Conservation (phyloP, 2,329 filamentous ascomycete genomes). For the Calonectria honghensis region DNA sequence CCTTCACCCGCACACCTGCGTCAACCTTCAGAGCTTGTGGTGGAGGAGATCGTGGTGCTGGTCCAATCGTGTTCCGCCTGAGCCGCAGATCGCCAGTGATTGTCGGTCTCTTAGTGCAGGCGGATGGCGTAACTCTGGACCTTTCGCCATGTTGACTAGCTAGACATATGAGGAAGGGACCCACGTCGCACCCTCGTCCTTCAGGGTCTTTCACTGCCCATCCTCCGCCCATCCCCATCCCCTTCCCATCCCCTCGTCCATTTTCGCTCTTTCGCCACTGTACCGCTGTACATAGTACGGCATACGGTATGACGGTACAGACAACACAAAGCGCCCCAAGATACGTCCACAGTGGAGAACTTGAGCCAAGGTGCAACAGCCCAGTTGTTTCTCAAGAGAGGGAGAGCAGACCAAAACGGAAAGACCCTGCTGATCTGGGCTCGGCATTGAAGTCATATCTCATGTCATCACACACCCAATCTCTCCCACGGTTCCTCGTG, state of each 20-base stretch:
- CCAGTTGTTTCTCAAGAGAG: slow-evolving; percentile 19
- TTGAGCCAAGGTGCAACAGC: slow-evolving; percentile 24
- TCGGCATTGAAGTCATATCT: slow-evolving; percentile 49
- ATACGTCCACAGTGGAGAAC: neutral
- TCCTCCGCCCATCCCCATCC: slow-evolving; percentile 16
- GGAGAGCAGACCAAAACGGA: slow-evolving; percentile 40
- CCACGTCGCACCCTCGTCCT: slow-evolving; percentile 39
- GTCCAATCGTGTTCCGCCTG: slow-evolving; percentile 47
- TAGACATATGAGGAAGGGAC: slow-evolving; percentile 13
- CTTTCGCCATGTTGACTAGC: slow-evolving; percentile 24
- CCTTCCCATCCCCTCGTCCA: neutral
- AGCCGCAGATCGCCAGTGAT: slow-evolving; percentile 51
- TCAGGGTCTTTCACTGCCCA: slow-evolving; percentile 52
- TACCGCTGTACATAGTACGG: slow-evolving; percentile 10
- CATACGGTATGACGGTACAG: slow-evolving; percentile 25
- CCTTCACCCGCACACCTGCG: slow-evolving; percentile 43
- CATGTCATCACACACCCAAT: slow-evolving; percentile 2
- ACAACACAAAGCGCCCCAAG: slow-evolving; percentile 36
- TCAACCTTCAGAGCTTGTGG: slow-evolving; percentile 11
- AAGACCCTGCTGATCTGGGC: slow-evolving; percentile 54
- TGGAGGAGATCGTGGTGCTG: slow-evolving; percentile 32
- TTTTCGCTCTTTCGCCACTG: slow-evolving; percentile 30
- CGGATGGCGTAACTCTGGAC: slow-evolving; percentile 52
- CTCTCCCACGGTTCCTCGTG: slow-evolving; percentile 13
- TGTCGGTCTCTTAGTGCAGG: slow-evolving; percentile 50